These are phyloP conservation scores for Starmerella potacharoeniae DNA, from an alignment of 805 yeast genomes.

Conservation along the genomic window DNA sequence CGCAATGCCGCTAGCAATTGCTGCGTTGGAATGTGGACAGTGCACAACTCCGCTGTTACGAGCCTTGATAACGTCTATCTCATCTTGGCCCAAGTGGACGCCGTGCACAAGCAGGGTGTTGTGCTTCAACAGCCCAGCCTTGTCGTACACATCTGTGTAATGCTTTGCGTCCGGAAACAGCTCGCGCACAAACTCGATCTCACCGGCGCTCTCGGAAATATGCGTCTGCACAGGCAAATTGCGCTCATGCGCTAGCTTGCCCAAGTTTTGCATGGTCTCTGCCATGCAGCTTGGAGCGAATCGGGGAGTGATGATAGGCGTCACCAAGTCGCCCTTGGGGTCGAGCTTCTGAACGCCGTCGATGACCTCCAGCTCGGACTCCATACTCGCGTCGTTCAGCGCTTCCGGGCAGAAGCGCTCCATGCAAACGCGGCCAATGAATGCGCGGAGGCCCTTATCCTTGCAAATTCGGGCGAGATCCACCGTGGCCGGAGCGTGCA, in stretches of 20 bases:
- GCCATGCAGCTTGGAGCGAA: conserved; percentile 82
- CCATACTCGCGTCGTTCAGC: conserved; percentile 45
- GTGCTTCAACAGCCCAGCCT: conserved; percentile 45
- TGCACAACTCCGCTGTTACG: conserved; percentile 69
- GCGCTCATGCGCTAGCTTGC: conserved; percentile 38
- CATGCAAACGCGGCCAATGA: conserved; percentile 93
- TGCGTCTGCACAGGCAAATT: conserved; percentile 77
- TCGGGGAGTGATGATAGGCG: conserved; percentile 81
- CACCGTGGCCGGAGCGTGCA: conserved; percentile 65
- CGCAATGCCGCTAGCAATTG: conserved; percentile 84
- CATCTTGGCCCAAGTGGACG: conserved; percentile 58
- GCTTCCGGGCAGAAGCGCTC: conserved; percentile 61
- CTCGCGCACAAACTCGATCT: conserved; percentile 59
- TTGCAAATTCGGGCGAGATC: conserved; percentile 63
- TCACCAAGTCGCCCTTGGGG: conserved; percentile 41
- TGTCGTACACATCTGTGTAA: conserved; percentile 70
- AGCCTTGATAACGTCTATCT: conserved; percentile 43
- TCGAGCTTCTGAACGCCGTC: conserved; percentile 45
- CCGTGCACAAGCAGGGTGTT: conserved; percentile 85
- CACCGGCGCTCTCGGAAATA: conserved; percentile 67
- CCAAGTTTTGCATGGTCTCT: conserved; percentile 51
- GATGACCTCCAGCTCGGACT: conserved; percentile 45
- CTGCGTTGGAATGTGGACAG: conserved; percentile 86
- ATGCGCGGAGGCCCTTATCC: conserved; percentile 67
- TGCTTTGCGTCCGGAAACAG: conserved; percentile 59